Evolutionary conservation across 805 yeast species (phyloP).

Genomic region (Pichia exigua): DNA sequence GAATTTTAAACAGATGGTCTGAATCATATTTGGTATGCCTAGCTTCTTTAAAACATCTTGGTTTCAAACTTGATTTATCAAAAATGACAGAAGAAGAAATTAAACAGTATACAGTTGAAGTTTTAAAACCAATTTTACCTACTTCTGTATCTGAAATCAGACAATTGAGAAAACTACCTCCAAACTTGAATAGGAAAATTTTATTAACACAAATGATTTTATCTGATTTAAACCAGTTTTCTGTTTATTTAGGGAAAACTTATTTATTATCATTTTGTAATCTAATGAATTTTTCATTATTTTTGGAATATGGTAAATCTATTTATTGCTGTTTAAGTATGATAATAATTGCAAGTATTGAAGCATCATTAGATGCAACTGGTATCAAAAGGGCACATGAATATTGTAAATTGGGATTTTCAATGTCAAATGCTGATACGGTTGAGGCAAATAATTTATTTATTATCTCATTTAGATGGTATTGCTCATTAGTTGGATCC

Average conservation of each 20-base stretch:
- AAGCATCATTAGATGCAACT: conserved; percentile 24
- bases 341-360: conserved; percentile 31
- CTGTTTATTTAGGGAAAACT: conserved; percentile 23
- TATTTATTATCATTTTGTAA: conserved; percentile 28
- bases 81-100: neutral
- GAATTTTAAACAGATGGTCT: conserved; percentile 24
- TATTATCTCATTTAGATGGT: conserved; percentile 34
- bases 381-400: conserved; percentile 34
- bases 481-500: conserved; percentile 34
- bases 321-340: conserved; percentile 34
- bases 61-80: conserved; percentile 18
- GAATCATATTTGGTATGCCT: conserved; percentile 32
- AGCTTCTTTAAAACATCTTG: conserved; percentile 30
- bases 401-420: conserved; percentile 33
- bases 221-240: conserved; percentile 31
- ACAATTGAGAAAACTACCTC: conserved; percentile 18
- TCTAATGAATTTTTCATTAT: conserved; percentile 28
- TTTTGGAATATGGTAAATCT: conserved; percentile 34
- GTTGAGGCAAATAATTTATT: conserved; percentile 29
- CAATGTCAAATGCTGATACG: conserved; percentile 27
- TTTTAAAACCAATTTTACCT: conserved; percentile 29
- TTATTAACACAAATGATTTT: conserved; percentile 34
- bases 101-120: conserved; percentile 17
- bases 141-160: conserved; percentile 33
- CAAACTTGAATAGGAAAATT: conserved; percentile 23